A percentile compares a stretch with the other conserved stretches of the same genome.
These are phyloP conservation scores for Eucalyptus cladocalyx DNA, from an alignment of 345 rosid genomes.

Conservation along the genomic window DNA sequence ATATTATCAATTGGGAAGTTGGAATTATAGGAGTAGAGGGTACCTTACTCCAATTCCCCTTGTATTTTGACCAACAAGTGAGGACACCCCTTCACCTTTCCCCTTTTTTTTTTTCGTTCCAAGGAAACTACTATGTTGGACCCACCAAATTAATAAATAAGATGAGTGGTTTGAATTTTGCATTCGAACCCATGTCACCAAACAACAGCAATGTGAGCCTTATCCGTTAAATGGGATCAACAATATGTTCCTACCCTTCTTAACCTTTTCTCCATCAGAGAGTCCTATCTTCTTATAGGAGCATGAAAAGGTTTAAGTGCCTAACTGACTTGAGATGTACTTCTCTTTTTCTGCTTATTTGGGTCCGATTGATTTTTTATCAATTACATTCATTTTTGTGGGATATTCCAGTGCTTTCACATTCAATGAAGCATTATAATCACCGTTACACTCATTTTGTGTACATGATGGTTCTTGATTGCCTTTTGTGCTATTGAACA, in stretches of 20 bases:
- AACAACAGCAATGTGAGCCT: neutral
- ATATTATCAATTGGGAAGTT: neutral
- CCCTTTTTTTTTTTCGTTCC: neutral
- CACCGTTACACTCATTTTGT: neutral
- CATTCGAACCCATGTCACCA: neutral
- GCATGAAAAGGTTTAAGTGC: neutral
- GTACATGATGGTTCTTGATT: neutral
- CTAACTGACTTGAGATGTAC: neutral
- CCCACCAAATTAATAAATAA: neutral
- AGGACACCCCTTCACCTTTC: neutral
- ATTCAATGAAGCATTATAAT: neutral
- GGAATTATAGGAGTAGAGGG: neutral
- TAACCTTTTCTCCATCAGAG: neutral
- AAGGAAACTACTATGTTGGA: neutral
- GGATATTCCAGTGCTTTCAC: neutral
- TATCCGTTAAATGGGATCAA: neutral
- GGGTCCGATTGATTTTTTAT: neutral
- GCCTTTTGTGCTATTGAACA: neutral
- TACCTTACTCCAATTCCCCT: neutral
- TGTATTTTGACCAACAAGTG: neutral
- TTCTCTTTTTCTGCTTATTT: neutral
- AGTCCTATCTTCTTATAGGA: neutral
- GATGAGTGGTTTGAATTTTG: neutral
- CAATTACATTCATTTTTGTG: neutral
- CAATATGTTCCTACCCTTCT: neutral